These are phyloP conservation scores for Solanum sitiens DNA, from an alignment of 257 asterid genomes.

Conservation along the genomic window DNA sequence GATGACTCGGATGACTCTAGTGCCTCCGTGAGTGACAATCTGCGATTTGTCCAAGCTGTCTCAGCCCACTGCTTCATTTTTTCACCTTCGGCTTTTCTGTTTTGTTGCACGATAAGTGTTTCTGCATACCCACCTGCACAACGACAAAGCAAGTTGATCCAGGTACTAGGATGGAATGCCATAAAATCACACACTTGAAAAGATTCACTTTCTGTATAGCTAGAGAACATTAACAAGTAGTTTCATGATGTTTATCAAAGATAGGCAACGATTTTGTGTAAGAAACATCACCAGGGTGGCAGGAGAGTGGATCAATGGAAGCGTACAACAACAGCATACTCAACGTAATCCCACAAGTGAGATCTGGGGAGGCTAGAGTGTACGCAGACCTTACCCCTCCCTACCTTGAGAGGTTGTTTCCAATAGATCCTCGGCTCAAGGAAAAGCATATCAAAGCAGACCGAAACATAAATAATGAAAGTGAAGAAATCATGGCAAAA, in stretches of 20 bases:
- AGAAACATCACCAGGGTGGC: background rate
- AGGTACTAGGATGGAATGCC: background rate
- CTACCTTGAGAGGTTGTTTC: background rate
- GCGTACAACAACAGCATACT: background rate
- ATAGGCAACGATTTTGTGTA: background rate
- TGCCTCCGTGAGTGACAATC: constrained; percentile 61
- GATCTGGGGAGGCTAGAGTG: background rate
- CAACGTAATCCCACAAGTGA: background rate
- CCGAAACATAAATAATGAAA: background rate
- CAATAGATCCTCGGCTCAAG: background rate
- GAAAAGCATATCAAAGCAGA: background rate
- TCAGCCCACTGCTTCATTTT: constrained; percentile 65
- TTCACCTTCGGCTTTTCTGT: constrained; percentile 82
- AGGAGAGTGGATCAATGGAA: background rate
- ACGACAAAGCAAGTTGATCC: background rate
- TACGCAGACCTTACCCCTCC: background rate
- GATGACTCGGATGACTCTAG: constrained; percentile 45
- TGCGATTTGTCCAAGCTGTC: constrained; percentile 48
- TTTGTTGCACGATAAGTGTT: constrained; percentile 55
- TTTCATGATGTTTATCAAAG: background rate
- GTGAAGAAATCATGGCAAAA: background rate
- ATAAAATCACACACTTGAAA: background rate
- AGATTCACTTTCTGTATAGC: background rate
- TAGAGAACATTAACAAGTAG: background rate
- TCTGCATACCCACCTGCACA: constrained; percentile 87